Conservation (phyloP, 441 rosid genomes). For the Pelargonium australe region DNA sequence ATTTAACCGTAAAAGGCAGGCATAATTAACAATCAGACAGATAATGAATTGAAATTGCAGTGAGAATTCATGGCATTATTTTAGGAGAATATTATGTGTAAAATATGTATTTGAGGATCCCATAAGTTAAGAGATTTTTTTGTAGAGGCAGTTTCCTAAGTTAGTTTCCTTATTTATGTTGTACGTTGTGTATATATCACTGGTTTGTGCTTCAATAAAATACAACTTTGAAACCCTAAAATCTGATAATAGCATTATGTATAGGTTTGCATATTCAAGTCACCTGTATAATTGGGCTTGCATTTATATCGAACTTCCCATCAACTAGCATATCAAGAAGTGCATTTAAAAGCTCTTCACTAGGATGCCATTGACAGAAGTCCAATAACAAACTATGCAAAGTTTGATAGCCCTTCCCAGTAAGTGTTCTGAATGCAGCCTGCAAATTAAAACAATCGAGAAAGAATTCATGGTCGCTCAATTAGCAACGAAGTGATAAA, state of each 20-base stretch:
- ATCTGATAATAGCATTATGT: conserved; percentile 15
- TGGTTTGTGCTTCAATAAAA: no score
- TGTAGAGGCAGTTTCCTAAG: no score
- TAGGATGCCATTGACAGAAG: conserved; percentile 77
- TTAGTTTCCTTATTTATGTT: no score
- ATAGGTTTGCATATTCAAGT: conserved; percentile 18
- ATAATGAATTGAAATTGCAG: no score
- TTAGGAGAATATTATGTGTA: no score
- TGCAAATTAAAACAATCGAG: conserved; percentile 28
- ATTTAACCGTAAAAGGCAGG: background rate
- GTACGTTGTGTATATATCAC: no score
- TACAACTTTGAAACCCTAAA: no score
- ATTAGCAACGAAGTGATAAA: background rate
- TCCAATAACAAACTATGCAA: conserved; percentile 89
- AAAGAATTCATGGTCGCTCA: background rate
- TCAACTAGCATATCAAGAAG: conserved; percentile 99
- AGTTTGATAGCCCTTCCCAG: conserved; percentile 95
- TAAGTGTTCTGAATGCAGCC: conserved; percentile 92
- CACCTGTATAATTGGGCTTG: conserved; percentile 76
- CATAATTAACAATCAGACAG: background rate
- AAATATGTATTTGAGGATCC: no score
- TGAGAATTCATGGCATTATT: no score
- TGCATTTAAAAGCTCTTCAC: conserved; percentile 75
- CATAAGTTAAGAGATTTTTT: no score
- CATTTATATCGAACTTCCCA: conserved; percentile 74